Evolutionary conservation across 352 stramenopile species (phyloP), one percentile per base, ranked within the genome.

Genomic region (Pythium coloratum): DNA sequence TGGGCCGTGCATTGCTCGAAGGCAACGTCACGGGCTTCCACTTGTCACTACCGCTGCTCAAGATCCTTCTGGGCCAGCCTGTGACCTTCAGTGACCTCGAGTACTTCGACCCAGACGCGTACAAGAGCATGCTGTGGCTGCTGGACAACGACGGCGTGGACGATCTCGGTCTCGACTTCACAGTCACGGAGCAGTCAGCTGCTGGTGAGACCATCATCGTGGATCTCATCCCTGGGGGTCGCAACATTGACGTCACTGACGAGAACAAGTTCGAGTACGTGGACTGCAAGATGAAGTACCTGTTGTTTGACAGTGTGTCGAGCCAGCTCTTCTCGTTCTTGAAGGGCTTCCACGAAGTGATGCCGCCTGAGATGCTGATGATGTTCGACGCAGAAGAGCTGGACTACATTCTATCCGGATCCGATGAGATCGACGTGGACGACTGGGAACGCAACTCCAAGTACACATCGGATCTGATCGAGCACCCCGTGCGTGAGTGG

Each of bases 301-400:
- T 94, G 38, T 67, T 99, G 34, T 79, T 99, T 44, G 91, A 92
- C 53, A 90, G 92, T 36, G 90, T 99, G 7, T 89, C 96, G 32
- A 57, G 76, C 13, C 92, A 98, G 75, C 78, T 98, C 3, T 78
- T 82, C 55, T 72, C 88, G 18, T 95, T 99, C 61, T 66, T 99
- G 6, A 91, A 89, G 54, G 97, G 97, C 20, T 95, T 99, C 82
- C 30, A 98, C 76, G 95, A 99, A 66, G 94, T 99, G 7, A 55
- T 98, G 49, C 95, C 94, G 1, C 83, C 93, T 36, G 78, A 91
- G 20, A 71, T 97, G 14, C 71, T 98, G 20, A 85, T 88, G n/a
- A 79, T 97, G n/a, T 98, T 98, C 76, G 93, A 98, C 71, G 96
- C 92, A 68, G 90, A 98, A 75, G 92, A 98, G 75, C 72, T 98